Percentiles rank a stretch among this genome's conserved stretches.
Conservation (phyloP, 768 basidiomycete species). For the Kwoniella sp. region DNA sequence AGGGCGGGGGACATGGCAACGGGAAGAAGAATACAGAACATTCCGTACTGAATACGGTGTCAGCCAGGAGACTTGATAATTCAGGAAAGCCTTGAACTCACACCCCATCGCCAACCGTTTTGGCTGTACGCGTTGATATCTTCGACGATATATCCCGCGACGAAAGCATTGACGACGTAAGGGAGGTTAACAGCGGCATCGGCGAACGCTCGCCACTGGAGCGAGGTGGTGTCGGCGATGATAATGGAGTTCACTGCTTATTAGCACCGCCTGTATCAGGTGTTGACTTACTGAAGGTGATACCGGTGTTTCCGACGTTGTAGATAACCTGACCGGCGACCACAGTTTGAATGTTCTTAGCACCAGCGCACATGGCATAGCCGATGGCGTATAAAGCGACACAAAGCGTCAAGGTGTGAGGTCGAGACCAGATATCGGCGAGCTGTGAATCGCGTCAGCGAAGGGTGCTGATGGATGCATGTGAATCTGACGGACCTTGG, state of each 20-base stretch:
- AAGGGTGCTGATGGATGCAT: background rate
- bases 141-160: constrained; percentile 45
- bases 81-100: constrained; percentile 6
- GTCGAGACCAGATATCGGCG: constrained; percentile 48
- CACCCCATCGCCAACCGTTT: constrained; percentile 54
- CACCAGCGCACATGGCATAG: constrained; percentile 47
- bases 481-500: constrained; percentile 14
- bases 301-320: constrained; percentile 46
- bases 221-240: constrained; percentile 51
- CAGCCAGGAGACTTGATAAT: no score
- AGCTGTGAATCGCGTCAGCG: constrained; percentile 8
- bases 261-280: background rate
- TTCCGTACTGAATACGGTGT: no score
- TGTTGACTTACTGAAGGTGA: constrained; percentile 40
- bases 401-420: constrained; percentile 37
- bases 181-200: constrained; percentile 43
- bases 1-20: constrained; percentile 44
- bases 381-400: constrained; percentile 48
- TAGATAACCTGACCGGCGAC: constrained; percentile 42
- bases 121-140: constrained; percentile 31
- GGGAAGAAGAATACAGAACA: constrained; percentile 52
- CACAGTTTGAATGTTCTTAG: constrained; percentile 37
- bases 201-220: constrained; percentile 53
- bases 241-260: constrained; percentile 29
- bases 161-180: constrained; percentile 48